Evolutionary conservation across 2,329 filamentous ascomycete species (phyloP).

Genomic region (Hirsutella minnesotensis): DNA sequence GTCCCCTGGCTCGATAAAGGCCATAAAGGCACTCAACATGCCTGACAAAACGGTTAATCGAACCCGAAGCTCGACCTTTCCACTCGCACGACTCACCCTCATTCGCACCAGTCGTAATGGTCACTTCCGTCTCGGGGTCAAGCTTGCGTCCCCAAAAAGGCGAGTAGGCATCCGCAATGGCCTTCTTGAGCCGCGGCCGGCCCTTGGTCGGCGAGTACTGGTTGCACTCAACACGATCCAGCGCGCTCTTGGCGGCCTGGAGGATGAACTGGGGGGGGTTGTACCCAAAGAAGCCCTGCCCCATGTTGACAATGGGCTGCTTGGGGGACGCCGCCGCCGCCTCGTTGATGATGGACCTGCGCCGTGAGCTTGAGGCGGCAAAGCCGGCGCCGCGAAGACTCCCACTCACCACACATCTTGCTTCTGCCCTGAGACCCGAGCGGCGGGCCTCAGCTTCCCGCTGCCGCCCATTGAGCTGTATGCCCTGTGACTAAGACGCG

Average conservation of each 20-base stretch:
- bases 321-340: constrained; percentile 49
- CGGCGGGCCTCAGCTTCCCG: constrained; percentile 36
- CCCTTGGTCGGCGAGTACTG: constrained; percentile 97
- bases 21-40: constrained; percentile 98
- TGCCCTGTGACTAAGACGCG: background rate
- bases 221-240: constrained; percentile 91
- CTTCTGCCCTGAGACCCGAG: constrained; percentile 34
- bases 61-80: background rate
- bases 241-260: constrained; percentile 78
- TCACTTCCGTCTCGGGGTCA: constrained; percentile 84
- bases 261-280: constrained; percentile 88
- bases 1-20: constrained; percentile 84
- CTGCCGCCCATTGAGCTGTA: constrained; percentile 27
- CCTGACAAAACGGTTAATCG: constrained; percentile 16
- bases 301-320: constrained; percentile 54
- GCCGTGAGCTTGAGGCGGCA: background rate
- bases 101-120: constrained; percentile 85
- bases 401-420: constrained; percentile 39
- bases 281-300: constrained; percentile 72
- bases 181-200: constrained; percentile 81
- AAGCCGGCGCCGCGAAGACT: background rate
- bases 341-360: constrained; percentile 55
- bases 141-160: constrained; percentile 74
- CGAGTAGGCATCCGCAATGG: constrained; percentile 84
- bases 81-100: constrained; percentile 33